Percentiles rank a stretch among this genome's conserved stretches.
Evolutionary conservation across 179 eudicot species (phyloP).

Genomic region (Actinidia arguta): DNA sequence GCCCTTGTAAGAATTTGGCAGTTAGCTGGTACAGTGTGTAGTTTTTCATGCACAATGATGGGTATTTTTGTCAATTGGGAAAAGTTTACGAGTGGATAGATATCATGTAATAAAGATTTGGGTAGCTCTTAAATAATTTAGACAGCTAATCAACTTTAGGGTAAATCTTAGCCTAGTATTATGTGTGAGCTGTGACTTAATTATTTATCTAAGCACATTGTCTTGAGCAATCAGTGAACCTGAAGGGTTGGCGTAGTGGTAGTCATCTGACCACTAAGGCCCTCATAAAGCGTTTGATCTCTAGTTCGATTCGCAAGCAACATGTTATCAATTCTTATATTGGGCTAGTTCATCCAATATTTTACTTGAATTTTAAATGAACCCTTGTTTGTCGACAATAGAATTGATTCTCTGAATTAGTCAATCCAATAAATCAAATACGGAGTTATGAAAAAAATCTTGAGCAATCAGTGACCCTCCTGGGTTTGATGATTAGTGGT

Average conservation of each 20-base stretch:
- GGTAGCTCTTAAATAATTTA: conserved; percentile 33
- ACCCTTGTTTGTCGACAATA: too few species aligned
- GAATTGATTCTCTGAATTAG: too few species aligned
- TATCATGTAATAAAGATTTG: conserved; percentile 41
- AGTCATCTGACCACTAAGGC: neutral
- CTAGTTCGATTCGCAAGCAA: neutral
- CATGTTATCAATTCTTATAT: neutral
- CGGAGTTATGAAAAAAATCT: too few species aligned
- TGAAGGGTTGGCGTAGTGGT: neutral
- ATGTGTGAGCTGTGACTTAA: conserved; percentile 13
- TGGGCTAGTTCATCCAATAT: neutral
- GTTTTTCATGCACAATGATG: conserved; percentile 15
- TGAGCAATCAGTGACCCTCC: too few species aligned
- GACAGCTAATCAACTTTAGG: conserved; percentile 36
- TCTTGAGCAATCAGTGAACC: neutral
- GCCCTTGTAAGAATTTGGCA: conserved; percentile 24
- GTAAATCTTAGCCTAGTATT: conserved; percentile 1
- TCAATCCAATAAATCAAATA: too few species aligned
- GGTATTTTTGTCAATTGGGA: conserved; percentile 29
- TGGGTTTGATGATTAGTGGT: too few species aligned
- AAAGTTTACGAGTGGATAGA: conserved; percentile 24
- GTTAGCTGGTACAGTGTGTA: conserved; percentile 28
- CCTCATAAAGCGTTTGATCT: neutral
- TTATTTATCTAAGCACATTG: neutral
- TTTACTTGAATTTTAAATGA: neutral